Conservation (phyloP, 345 rosid species). For the Hevea brasiliensis region DNA sequence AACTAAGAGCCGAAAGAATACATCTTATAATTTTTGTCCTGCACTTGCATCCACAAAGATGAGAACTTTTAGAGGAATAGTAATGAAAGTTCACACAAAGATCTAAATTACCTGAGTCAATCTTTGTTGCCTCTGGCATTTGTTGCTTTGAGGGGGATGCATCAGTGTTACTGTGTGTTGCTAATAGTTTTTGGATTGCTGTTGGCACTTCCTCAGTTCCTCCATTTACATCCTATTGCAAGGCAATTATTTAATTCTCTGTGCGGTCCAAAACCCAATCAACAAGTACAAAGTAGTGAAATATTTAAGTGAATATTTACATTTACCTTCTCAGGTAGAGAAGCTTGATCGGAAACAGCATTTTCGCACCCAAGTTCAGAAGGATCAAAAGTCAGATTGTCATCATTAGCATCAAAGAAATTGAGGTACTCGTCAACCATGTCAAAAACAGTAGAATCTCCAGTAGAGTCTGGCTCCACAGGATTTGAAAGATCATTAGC, state of each 20-base stretch:
- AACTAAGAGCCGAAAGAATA: neutral
- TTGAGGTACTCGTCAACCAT: constrained; percentile 67
- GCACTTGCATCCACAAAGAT: neutral
- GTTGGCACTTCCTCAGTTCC: constrained; percentile 38
- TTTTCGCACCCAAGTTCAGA: constrained; percentile 40
- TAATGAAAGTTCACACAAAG: neutral
- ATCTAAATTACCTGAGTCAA: constrained; percentile 52
- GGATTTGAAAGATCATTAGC: constrained; percentile 64
- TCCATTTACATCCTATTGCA: constrained; percentile 42
- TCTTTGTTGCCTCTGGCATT: constrained; percentile 40
- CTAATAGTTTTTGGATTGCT: constrained; percentile 36
- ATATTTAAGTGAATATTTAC: constrained; percentile 1
- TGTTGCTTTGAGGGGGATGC: constrained; percentile 64
- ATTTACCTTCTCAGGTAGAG: constrained; percentile 40
- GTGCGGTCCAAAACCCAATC: neutral
- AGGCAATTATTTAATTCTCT: constrained; percentile 17
- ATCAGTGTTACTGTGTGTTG: constrained; percentile 29
- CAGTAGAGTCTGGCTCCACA: constrained; percentile 37
- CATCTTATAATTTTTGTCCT: neutral
- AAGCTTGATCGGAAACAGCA: constrained; percentile 27
- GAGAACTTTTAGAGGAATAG: neutral
- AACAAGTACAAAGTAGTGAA: neutral
- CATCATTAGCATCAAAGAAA: constrained; percentile 62
- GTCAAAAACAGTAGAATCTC: constrained; percentile 39
- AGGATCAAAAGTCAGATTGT: constrained; percentile 52